Conservation (phyloP, 495 filamentous ascomycete species). For the Neurospora terricola region DNA sequence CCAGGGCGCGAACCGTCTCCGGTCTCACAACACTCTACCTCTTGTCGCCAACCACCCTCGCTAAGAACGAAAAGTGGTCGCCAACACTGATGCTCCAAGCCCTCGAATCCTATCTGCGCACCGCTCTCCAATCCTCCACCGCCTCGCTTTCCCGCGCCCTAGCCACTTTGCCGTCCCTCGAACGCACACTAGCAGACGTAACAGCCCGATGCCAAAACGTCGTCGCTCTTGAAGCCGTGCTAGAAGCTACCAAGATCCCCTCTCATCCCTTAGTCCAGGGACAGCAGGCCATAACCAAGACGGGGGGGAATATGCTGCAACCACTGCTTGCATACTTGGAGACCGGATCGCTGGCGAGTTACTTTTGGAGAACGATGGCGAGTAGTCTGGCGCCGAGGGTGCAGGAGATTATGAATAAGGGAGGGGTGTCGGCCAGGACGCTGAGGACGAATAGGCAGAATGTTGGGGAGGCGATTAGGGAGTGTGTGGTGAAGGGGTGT, state of each 20-base stretch:
- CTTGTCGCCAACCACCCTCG: slow-evolving; percentile 52
- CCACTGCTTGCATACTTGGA: slow-evolving; percentile 72
- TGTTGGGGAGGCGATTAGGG: slow-evolving; percentile 66
- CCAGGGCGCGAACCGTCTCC: slow-evolving; percentile 58
- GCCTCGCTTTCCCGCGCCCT: slow-evolving; percentile 62
- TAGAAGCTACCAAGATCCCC: slow-evolving; percentile 57
- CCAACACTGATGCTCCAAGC: slow-evolving; percentile 66
- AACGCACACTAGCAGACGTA: slow-evolving; percentile 72
- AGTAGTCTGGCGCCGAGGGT: slow-evolving; percentile 66
- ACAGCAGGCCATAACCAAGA: slow-evolving; percentile 9
- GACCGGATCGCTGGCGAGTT: slow-evolving; percentile 74
- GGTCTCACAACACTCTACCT: slow-evolving; percentile 73
- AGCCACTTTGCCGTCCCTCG: slow-evolving; percentile 70
- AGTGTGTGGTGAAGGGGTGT: slow-evolving; percentile 73
- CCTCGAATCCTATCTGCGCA: slow-evolving; percentile 69
- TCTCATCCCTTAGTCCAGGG: slow-evolving; percentile 47
- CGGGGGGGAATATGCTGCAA: slow-evolving; percentile 51
- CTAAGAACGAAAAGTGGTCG: slow-evolving; percentile 42
- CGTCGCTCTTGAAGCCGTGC: slow-evolving; percentile 70
- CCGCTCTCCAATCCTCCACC: slow-evolving; percentile 62
- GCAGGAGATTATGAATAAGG: slow-evolving; percentile 69
- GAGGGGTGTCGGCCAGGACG: slow-evolving; percentile 74
- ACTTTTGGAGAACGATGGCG: slow-evolving; percentile 85
- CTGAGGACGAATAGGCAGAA: slow-evolving; percentile 64
- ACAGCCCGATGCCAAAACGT: slow-evolving; percentile 82